Evolutionary conservation across 768 basidiomycete genomes (phyloP).

Genomic region (Russula emetica): DNA sequence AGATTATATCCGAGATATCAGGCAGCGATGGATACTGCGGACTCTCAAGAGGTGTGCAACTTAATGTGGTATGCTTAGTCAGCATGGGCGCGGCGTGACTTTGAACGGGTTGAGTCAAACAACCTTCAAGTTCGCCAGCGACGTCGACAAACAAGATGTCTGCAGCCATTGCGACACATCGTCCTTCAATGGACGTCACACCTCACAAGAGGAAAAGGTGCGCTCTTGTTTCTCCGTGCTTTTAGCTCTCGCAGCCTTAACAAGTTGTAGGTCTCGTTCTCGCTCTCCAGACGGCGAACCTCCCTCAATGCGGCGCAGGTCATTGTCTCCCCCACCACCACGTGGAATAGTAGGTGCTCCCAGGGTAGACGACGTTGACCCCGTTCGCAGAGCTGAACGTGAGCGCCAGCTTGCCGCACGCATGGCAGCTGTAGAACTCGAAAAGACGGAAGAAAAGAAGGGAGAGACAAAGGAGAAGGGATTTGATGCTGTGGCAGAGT

Average conservation of each 20-base stretch:
- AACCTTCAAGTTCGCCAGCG: neutral
- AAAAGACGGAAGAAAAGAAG: slow-evolving; percentile 45
- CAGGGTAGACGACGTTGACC: slow-evolving; percentile 68
- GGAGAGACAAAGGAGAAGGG: slow-evolving; percentile 39
- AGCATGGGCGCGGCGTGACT: neutral
- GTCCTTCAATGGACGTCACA: neutral
- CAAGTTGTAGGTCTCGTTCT: slow-evolving; percentile 34
- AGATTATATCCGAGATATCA: slow-evolving; percentile 80
- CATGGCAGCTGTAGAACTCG: slow-evolving; percentile 63
- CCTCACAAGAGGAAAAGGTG: slow-evolving; percentile 27
- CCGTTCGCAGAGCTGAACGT: slow-evolving; percentile 66
- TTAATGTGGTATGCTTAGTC: slow-evolving; percentile 17
- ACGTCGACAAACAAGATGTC: slow-evolving; percentile 18
- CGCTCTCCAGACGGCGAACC: slow-evolving; percentile 37
- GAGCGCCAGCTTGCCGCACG: slow-evolving; percentile 75
- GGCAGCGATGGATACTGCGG: slow-evolving; percentile 41
- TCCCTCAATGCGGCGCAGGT: slow-evolving; percentile 42
- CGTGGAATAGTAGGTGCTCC: slow-evolving; percentile 39
- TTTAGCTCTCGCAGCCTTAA: neutral
- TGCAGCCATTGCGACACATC: slow-evolving; percentile 11
- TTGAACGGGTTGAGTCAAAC: too few species aligned
- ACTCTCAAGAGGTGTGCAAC: too few species aligned
- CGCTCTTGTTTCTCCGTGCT: neutral
- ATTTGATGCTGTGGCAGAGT: slow-evolving; percentile 78
- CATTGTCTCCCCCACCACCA: slow-evolving; percentile 37